A percentile compares a stretch with the other conserved stretches of the same genome.
Conservation (phyloP, 2,329 filamentous ascomycete genomes). For the Plenodomus lindquistii region DNA sequence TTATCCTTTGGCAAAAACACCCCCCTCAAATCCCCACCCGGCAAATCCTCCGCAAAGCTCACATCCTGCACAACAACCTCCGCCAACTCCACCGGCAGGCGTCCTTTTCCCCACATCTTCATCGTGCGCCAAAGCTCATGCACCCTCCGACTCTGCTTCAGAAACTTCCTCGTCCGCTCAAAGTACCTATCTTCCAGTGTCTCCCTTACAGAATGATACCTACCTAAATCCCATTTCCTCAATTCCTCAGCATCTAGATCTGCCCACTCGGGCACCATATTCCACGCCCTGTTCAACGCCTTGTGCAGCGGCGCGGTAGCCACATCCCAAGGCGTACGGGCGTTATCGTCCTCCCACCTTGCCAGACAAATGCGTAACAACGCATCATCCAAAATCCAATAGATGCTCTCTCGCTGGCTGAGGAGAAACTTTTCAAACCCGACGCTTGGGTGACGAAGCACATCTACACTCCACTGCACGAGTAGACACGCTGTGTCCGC, state of each 20-base stretch:
- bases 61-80: constrained; percentile 13
- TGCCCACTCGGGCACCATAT: not conserved
- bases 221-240: not conserved
- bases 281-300: not conserved
- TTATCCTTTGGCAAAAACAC: constrained; percentile 3
- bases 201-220: not conserved
- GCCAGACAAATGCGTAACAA: constrained; percentile 14
- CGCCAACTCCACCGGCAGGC: constrained; percentile 14
- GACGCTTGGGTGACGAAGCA: constrained; percentile 7
- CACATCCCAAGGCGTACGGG: not conserved
- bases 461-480: constrained; percentile 10
- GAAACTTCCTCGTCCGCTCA: constrained; percentile 6
- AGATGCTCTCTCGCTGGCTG: constrained; percentile 18
- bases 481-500: constrained; percentile 8
- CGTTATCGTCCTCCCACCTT: constrained; percentile 8
- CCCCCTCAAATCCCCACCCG: constrained; percentile 5
- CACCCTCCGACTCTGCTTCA: constrained; percentile 10
- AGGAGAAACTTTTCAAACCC: constrained; percentile 13
- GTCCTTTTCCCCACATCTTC: constrained; percentile 7
- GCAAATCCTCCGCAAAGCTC: constrained; percentile 6
- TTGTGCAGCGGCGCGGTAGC: not conserved
- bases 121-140: constrained; percentile 18
- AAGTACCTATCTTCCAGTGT: constrained; percentile 10
- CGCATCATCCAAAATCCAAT: constrained; percentile 19
- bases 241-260: constrained; percentile 5